phyloP scores from a whole-genome alignment of 352 stramenopile genomes.

The Phytophthora brassicae region DNA sequence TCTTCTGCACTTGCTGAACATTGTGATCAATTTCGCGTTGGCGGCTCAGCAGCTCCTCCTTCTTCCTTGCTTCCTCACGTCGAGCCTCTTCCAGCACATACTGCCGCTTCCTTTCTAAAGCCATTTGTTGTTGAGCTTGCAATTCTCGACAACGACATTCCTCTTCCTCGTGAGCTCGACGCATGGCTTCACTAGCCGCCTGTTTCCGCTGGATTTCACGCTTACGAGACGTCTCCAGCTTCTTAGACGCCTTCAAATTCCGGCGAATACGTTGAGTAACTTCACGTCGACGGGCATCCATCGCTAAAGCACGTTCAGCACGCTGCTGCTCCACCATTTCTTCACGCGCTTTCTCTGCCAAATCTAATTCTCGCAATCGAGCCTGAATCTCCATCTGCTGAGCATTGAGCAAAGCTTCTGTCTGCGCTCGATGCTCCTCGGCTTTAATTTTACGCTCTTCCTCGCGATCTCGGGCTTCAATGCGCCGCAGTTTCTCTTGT shows the following conservation, averaged over 20 bases:
- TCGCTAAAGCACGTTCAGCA: constrained; percentile 57
- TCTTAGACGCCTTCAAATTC: constrained; percentile 67
- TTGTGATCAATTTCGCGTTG: constrained; percentile 75
- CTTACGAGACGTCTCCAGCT: constrained; percentile 65
- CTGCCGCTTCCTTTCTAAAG: constrained; percentile 69
- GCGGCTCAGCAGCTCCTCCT: constrained; percentile 60
- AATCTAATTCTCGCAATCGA: constrained; percentile 56
- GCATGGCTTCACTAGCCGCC: constrained; percentile 50
- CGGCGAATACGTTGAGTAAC: constrained; percentile 67
- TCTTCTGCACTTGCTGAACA: constrained; percentile 67
- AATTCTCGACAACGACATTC: constrained; percentile 54
- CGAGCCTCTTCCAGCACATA: constrained; percentile 68
- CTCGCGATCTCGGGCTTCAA: constrained; percentile 71
- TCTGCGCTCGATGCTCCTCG: constrained; percentile 66
- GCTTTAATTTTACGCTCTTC: constrained; percentile 76
- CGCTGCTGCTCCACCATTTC: constrained; percentile 77
- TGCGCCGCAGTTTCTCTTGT: constrained; percentile 61
- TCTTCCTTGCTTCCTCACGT: constrained; percentile 77
- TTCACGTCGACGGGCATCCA: constrained; percentile 62
- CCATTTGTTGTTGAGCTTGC: constrained; percentile 64
- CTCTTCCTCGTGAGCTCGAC: constrained; percentile 64
- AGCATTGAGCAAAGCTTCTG: constrained; percentile 53
- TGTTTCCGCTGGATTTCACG: constrained; percentile 68
- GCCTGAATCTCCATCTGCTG: constrained; percentile 71
- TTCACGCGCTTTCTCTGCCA: constrained; percentile 66